A percentile compares a stretch with the other conserved stretches of the same genome.
These are phyloP conservation scores for Skeletonema tropicum DNA, from an alignment of 108 stramenopile species.

Conservation along the genomic window DNA sequence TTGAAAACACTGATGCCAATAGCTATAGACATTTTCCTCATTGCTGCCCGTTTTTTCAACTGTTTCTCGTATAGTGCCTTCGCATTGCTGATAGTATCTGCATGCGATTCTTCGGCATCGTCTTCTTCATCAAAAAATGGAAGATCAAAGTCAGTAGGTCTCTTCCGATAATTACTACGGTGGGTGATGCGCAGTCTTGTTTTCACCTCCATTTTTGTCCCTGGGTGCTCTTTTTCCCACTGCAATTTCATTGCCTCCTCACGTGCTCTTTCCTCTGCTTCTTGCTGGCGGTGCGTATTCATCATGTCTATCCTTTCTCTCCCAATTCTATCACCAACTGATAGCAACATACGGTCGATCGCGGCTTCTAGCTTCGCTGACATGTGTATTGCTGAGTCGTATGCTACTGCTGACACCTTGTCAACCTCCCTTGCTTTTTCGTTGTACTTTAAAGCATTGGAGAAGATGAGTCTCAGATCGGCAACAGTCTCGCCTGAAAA, in stretches of 20 bases:
- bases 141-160: conserved; percentile 77
- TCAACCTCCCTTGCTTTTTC: conserved; percentile 49
- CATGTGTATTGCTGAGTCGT: conserved; percentile 77
- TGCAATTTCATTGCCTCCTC: conserved; percentile 67
- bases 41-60: conserved; percentile 50
- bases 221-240: conserved; percentile 62
- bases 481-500: conserved; percentile 50
- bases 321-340: conserved; percentile 74
- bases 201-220: conserved; percentile 36
- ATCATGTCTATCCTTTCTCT: conserved; percentile 79
- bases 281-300: conserved; percentile 77
- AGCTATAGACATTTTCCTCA: conserved; percentile 47
- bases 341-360: conserved; percentile 79
- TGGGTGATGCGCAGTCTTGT: conserved; percentile 32
- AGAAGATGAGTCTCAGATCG: conserved; percentile 84
- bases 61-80: conserved; percentile 81
- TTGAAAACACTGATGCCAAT: conserved; percentile 48
- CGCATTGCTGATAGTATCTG: conserved; percentile 68
- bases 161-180: conserved; percentile 38
- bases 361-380: conserved; percentile 78
- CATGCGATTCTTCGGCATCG: conserved; percentile 69
- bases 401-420: conserved; percentile 68
- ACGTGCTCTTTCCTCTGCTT: conserved; percentile 74
- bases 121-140: conserved; percentile 88
- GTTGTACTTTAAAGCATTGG: conserved; percentile 89